Evolutionary conservation across 2,329 filamentous ascomycete species (phyloP), one percentile per base, ranked within the genome.

Genomic region (Exophiala lecanii-corni): DNA sequence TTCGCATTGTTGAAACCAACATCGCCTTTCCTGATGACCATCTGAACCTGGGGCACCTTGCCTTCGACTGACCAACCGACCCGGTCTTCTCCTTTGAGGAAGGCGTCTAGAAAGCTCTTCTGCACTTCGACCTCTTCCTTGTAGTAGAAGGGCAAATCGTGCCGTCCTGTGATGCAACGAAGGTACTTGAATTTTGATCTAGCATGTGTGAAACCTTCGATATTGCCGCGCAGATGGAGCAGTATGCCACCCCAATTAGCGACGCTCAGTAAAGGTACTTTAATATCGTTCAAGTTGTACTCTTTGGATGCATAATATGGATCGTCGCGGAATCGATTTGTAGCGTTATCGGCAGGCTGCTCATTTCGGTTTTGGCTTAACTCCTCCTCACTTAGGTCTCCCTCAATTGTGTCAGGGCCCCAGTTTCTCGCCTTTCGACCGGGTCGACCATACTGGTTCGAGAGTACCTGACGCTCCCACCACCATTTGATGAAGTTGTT

Each of bases 81-180:
- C 0, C 68, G 65, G 53, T 86, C 82, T 0, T 85, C 71, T 1
- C 71, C 77, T 53, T 85, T 86, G 28, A 86, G 70, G 56, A 86
- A 87, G 0, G 82, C 82, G 46, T 85, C 79, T 0, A 86, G 64
- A 59, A 87, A 86, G 52, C 75, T 78, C 32, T 68, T 71, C 56
- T 86, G 82, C 0, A 86, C 53, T 48, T 82, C 77, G 0, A 83
- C 81, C 50, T 85, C 80, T 36, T 84, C 78, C 1, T 73, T 61
- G 57, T 85, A 84, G 63, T 84, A 86, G 58, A 86, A 86, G 0
- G 82, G 82, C 1, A 86, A 66, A 53, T 86, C 82, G 49, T 87
- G 82, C 0, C 82, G 71, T 2, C 83, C 82, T 1, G 77, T 81
- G 55, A 86, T 82, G 59, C 84, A 78, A 5, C 81, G 75, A 1